Conservation (phyloP, 352 stramenopile genomes). For the Pythium rishiriense region DNA sequence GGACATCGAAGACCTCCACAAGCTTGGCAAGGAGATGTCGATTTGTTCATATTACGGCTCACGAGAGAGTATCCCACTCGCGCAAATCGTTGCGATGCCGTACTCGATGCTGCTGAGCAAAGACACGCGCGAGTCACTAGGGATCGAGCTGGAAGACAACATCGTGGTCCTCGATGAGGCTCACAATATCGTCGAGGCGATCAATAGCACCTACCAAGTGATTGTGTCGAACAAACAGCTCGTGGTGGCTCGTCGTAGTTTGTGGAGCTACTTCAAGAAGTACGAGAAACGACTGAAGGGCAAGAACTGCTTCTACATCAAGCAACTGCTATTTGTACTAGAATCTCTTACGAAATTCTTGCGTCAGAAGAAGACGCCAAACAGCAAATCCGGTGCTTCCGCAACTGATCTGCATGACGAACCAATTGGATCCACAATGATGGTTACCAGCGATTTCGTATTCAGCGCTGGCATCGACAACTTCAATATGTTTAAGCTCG, state of each 20-base stretch:
- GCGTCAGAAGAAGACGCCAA: slow-evolving; percentile 27
- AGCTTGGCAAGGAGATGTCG: slow-evolving; percentile 87
- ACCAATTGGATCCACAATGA: slow-evolving; percentile 49
- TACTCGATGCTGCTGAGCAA: slow-evolving; percentile 94
- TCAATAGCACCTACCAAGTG: slow-evolving; percentile 91
- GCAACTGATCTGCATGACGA: slow-evolving; percentile 24
- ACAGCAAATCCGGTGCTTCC: neutral
- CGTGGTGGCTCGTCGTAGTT: slow-evolving; percentile 60
- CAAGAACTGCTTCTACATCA: slow-evolving; percentile 90
- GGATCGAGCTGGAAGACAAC: slow-evolving; percentile 81
- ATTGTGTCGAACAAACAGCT: slow-evolving; percentile 74
- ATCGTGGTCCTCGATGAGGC: slow-evolving; percentile 99
- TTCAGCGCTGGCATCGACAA: slow-evolving; percentile 80
- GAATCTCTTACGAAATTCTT: slow-evolving; percentile 81
- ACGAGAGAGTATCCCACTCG: slow-evolving; percentile 84
- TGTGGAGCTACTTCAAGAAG: slow-evolving; percentile 88
- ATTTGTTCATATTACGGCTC: slow-evolving; percentile 98
- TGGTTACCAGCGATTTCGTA: slow-evolving; percentile 86
- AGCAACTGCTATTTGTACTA: slow-evolving; percentile 80
- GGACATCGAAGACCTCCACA: slow-evolving; percentile 97
- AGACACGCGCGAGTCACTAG: slow-evolving; percentile 87
- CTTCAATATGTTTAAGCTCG: slow-evolving; percentile 91
- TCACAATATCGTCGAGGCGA: slow-evolving; percentile 98
- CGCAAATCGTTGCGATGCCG: slow-evolving; percentile 91
- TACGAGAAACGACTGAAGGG: slow-evolving; percentile 88